Evolutionary conservation across 371 early-diverging fungal genomes (phyloP).

Genomic region (Mucor saturninus): DNA sequence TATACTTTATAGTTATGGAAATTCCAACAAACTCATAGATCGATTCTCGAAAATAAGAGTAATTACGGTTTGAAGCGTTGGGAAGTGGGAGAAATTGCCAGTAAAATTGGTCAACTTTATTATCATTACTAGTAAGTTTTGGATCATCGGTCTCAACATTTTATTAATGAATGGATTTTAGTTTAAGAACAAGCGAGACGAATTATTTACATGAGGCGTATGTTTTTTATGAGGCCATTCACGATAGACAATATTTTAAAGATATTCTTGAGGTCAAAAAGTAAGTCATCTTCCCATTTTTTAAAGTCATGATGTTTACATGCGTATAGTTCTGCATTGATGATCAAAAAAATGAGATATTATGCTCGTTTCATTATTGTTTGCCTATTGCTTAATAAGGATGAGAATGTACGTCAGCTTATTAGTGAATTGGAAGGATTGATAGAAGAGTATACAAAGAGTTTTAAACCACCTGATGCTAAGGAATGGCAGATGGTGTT

Average conservation of each 20-base stretch:
- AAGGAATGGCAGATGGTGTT: conserved; percentile 93
- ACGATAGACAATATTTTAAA: conserved; percentile 92
- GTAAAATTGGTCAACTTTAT: conserved; percentile 95
- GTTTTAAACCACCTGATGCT: conserved; percentile 88
- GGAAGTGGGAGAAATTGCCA: conserved; percentile 98
- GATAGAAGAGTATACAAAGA: conserved; percentile 86
- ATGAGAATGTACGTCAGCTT: conserved; percentile 76
- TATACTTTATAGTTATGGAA: conserved; percentile 82
- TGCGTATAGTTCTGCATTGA: conserved; percentile 73
- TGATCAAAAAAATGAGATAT: conserved; percentile 96
- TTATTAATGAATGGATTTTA: conserved; percentile 23
- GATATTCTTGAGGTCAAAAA: conserved; percentile 90
- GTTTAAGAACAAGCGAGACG: conserved; percentile 92
- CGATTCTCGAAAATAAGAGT: conserved; percentile 82
- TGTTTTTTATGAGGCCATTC: conserved; percentile 95
- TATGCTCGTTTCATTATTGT: conserved; percentile 97
- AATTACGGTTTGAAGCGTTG: conserved; percentile 94
- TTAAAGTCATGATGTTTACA: too few relatives aligned
- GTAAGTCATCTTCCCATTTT: conserved; percentile 34
- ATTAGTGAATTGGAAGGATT: conserved; percentile 80
- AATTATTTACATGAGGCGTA: conserved; percentile 93
- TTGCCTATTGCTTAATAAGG: conserved; percentile 85
- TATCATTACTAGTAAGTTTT: conserved; percentile 81
- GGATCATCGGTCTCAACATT: neutral
- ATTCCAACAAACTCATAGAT: conserved; percentile 89